Base-by-base conservation (phyloP, 2,329 filamentous ascomycete species). In the Penicillium psychrosexuale region DNA sequence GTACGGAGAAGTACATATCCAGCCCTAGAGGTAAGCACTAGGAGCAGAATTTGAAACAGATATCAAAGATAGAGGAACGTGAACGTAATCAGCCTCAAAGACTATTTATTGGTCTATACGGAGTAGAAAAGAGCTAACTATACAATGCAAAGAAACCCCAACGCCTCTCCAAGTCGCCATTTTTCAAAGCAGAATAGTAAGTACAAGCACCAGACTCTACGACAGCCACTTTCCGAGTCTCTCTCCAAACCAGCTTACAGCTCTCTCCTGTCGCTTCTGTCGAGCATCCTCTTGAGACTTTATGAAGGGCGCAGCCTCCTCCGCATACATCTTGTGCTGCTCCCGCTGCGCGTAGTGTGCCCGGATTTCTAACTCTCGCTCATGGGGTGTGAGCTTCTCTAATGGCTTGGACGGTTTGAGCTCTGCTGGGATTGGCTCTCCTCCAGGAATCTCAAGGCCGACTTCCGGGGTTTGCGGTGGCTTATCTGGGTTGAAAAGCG, bases 331-430 rank as follows among this genome's bases (percentile, higher is more conserved):
- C 48, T 69, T 72, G 33, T 71, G 66, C 46, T 75, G 71, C 28
- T 72, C 71, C 33, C 73, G 42, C 33, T 73, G 65, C 39, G 74
- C 69, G 53, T 73, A 69, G 49, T 74, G 66, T 12, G 71, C 65
- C 47, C 70, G 69, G 28, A 77, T 71, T 51, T 76, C 75, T 54
- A 79, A 55, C 52, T 79, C 77, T 44, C 76, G 69, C 56, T 79
- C 75, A 53, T 79, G 77, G 4, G 77, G 77, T 3, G 73, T 75
- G 52, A 78, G 67, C 28, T 76, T 66, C 11, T 74, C 66, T 45
- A 77, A 58, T 2, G 72, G 67, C 51, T 74, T 76, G 15, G 67
- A 67, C 15, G 72, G 67, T 46, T 69, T 74, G 45, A 72, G 66
- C 3, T 68, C 72, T 15, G 58, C 57, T 2, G 73, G 74, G 33